Percentiles rank a stretch among this genome's conserved stretches.
These are phyloP conservation scores for Aquilaria agallochum DNA, from an alignment of 441 rosid genomes.

Conservation along the genomic window DNA sequence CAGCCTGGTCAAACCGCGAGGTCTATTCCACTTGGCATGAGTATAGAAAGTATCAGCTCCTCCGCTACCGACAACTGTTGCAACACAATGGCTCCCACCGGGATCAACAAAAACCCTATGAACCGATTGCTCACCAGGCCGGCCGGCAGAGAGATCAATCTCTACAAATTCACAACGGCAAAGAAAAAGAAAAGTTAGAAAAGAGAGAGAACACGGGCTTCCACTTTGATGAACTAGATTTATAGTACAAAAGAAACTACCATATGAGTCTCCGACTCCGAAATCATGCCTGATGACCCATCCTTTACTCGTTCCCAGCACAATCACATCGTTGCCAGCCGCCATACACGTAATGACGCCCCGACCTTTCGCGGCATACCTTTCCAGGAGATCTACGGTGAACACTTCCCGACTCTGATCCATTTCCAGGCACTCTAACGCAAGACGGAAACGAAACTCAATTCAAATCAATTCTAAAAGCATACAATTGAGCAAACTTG, in stretches of 20 bases:
- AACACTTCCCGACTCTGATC: conserved; percentile 86
- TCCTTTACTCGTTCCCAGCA: conserved; percentile 91
- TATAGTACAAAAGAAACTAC: conserved; percentile 20
- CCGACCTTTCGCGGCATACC: conserved; percentile 85
- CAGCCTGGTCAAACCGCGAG: conserved; percentile 71
- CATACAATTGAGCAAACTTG: too few species aligned
- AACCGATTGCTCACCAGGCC: conserved; percentile 88
- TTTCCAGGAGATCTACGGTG: conserved; percentile 85
- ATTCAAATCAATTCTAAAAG: too few species aligned
- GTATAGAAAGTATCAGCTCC: conserved; percentile 90
- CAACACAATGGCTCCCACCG: conserved; percentile 95
- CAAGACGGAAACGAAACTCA: too few species aligned
- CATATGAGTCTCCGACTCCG: conserved; percentile 74
- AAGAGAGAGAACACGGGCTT: too few species aligned
- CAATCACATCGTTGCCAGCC: conserved; percentile 96
- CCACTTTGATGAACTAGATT: too few species aligned
- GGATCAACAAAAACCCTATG: conserved; percentile 97
- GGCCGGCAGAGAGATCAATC: conserved; percentile 80
- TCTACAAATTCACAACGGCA: conserved; percentile 36
- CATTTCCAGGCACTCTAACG: conserved; percentile 23
- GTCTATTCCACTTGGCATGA: conserved; percentile 96
- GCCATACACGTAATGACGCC: conserved; percentile 96
- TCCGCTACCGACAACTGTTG: conserved; percentile 74
- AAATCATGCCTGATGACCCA: conserved; percentile 96
- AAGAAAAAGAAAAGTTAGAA: neutral